These are phyloP conservation scores for Neoboletus subvelutipes DNA, from an alignment of 768 basidiomycete genomes.

Conservation along the genomic window DNA sequence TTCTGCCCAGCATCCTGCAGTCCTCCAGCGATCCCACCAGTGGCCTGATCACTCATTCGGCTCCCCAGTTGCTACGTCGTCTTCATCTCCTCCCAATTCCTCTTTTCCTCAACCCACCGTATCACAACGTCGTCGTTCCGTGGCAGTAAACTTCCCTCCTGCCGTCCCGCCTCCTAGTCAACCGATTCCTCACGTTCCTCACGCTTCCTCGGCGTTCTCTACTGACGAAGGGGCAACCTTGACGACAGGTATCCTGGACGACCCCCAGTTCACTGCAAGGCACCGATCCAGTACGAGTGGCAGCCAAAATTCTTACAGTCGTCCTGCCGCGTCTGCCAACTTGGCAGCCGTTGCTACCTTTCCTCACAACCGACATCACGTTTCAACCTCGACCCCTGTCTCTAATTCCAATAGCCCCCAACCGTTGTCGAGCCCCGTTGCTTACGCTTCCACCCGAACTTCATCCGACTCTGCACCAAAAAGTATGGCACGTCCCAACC, in stretches of 20 bases:
- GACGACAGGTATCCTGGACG: slow-evolving; percentile 27
- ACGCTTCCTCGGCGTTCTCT: slow-evolving; percentile 21
- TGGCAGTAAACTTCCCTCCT: slow-evolving; percentile 61
- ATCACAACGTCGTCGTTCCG: slow-evolving; percentile 63
- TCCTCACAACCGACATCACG: slow-evolving; percentile 49
- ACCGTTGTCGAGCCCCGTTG: slow-evolving; percentile 17
- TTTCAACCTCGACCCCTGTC: slow-evolving; percentile 25
- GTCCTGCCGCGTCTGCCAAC: slow-evolving; percentile 46
- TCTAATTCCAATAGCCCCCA: slow-evolving; percentile 30
- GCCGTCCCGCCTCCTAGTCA: slow-evolving; percentile 70
- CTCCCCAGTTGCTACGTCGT: slow-evolving; percentile 28
- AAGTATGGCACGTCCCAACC: slow-evolving; percentile 42
- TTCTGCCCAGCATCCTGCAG: slow-evolving; percentile 28
- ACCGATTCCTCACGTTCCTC: slow-evolving; percentile 70
- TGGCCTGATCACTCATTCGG: slow-evolving; percentile 31
- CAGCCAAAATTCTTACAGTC: slow-evolving; percentile 30
- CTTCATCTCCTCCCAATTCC: slow-evolving; percentile 33
- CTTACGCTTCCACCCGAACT: slow-evolving; percentile 42
- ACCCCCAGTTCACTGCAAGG: slow-evolving; percentile 29
- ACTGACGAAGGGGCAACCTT: slow-evolving; percentile 23
- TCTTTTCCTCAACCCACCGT: slow-evolving; percentile 30
- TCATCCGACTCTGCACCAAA: slow-evolving; percentile 59
- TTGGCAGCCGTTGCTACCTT: slow-evolving; percentile 61
- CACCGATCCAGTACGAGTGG: slow-evolving; percentile 39
- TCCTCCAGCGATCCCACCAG: slow-evolving; percentile 33